Percentiles rank a stretch among this genome's conserved stretches.
Conservation (phyloP, 805 yeast genomes). For the Cyberlindnera maritima region DNA sequence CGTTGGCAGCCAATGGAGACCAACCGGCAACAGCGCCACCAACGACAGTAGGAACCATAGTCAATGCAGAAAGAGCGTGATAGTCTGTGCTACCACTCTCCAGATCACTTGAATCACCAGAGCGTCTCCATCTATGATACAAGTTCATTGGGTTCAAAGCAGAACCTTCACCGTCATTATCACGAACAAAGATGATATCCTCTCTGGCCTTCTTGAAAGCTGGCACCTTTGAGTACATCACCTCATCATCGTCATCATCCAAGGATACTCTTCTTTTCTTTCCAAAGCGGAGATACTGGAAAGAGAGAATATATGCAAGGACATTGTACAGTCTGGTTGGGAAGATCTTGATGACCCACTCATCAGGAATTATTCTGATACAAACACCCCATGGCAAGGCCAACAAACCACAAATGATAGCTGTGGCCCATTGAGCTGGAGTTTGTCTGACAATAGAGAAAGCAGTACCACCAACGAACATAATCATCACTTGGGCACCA, state of each 20-base stretch:
- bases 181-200: slow-evolving; percentile 28
- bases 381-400: slow-evolving; percentile 71
- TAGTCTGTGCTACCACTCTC: slow-evolving; percentile 15
- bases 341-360: slow-evolving; percentile 61
- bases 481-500: slow-evolving; percentile 81
- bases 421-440: slow-evolving; percentile 75
- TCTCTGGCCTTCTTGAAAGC: slow-evolving; percentile 32
- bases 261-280: slow-evolving; percentile 7
- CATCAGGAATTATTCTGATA: slow-evolving; percentile 81
- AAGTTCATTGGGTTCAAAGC: slow-evolving; percentile 25
- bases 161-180: slow-evolving; percentile 19
- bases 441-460: slow-evolving; percentile 80
- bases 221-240: slow-evolving; percentile 29
- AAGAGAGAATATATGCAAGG: slow-evolving; percentile 18
- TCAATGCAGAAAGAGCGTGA: slow-evolving; percentile 39
- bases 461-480: slow-evolving; percentile 97
- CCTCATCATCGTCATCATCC: slow-evolving; percentile 17
- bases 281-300: slow-evolving; percentile 17
- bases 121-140: slow-evolving; percentile 28
- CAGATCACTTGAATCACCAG: slow-evolving; percentile 5
- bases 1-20: slow-evolving; percentile 27
- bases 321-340: slow-evolving; percentile 45
- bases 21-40: slow-evolving; percentile 60
- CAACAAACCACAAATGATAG: slow-evolving; percentile 16
- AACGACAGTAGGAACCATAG: slow-evolving; percentile 53